Percentiles rank a stretch among this genome's conserved stretches.
Evolutionary conservation across 75 land plant species (phyloP).

Genomic region (Azolla pinnata): DNA sequence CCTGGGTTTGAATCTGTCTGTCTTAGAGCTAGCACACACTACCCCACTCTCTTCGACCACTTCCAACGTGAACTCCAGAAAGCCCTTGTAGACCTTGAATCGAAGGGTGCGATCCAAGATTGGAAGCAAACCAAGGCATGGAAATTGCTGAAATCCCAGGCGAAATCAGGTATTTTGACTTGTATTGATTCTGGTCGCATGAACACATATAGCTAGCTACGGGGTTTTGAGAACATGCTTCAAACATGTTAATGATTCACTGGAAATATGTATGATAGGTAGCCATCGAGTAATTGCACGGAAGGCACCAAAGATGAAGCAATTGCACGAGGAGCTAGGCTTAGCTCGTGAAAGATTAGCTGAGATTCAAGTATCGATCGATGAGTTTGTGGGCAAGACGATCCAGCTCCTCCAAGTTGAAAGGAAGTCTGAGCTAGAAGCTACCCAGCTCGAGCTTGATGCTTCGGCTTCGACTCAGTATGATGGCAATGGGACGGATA

Average conservation of each 20-base stretch:
- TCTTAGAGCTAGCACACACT: slow-evolving; percentile 64
- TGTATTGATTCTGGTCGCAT: not conserved
- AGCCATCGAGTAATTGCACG: slow-evolving; percentile 46
- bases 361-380: slow-evolving; percentile 49
- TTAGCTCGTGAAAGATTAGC: slow-evolving; percentile 37
- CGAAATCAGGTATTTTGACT: slow-evolving; percentile 46
- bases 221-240: no score
- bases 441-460: slow-evolving; percentile 66
- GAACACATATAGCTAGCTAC: no score
- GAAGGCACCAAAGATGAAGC: slow-evolving; percentile 31
- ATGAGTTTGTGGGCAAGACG: slow-evolving; percentile 51
- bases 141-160: slow-evolving; percentile 63
- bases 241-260: no score
- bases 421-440: slow-evolving; percentile 73
- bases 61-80: slow-evolving; percentile 66
- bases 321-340: slow-evolving; percentile 43
- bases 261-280: slow-evolving; percentile 41
- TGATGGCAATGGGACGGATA: no score
- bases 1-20: slow-evolving; percentile 53
- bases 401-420: slow-evolving; percentile 60
- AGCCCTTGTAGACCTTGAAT: slow-evolving; percentile 38
- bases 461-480: slow-evolving; percentile 44
- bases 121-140: slow-evolving; percentile 66
- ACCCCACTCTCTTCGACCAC: slow-evolving; percentile 76
- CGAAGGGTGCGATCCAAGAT: slow-evolving; percentile 26